Base-by-base conservation (phyloP, 257 asterid species). In the Ophiorrhiza pumila region DNA sequence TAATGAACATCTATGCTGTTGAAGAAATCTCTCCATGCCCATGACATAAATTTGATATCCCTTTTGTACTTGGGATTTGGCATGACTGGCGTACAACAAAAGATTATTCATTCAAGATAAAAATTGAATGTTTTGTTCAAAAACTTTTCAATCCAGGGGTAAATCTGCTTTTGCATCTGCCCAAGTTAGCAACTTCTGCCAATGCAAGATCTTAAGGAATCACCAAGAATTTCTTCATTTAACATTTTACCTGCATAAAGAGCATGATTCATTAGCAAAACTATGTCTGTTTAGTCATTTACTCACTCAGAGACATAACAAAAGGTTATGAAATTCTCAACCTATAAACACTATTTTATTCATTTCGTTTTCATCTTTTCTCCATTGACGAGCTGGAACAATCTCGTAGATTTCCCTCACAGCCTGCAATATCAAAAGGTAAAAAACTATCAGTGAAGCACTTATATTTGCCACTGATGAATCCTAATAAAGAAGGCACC, bases 321-420 rank as follows among this genome's bases (percentile, higher is more conserved):
- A 4, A 46, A n/a, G 55, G 8, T 43, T 47, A 29, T 65, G 49
- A 69, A 63, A 57, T 34, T 23, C 17, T 43, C 4, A 56, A 92
- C 98, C 98, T 82, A 94, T 91, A 71, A 91, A 91, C 34, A 94
- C 98, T 71, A 94, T 83, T 85, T 91, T 91, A 85, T 76, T 93
- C 66, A 80, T 74, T 82, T 83, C 83, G 25, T 18, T 79, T 75
- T 93, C 96, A 15, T 77, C 89, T 3, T 83, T 75, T 78, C 86
- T 88, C 98, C 98, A 93, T 76, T 81, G 76, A 20, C 96, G 96
- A 56, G 88, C 78, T 35, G 97, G 96, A 78, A 87, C 91, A 53
- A 94, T 91, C 90, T 91, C 98, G 29, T 94, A 94, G 39, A 94
- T 87, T 85, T 94, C 98, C 83, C 96, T 89, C 83, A 94, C 97